Conservation (phyloP, 2,329 filamentous ascomycete genomes). For the Neofusicoccum kwambonambiense region DNA sequence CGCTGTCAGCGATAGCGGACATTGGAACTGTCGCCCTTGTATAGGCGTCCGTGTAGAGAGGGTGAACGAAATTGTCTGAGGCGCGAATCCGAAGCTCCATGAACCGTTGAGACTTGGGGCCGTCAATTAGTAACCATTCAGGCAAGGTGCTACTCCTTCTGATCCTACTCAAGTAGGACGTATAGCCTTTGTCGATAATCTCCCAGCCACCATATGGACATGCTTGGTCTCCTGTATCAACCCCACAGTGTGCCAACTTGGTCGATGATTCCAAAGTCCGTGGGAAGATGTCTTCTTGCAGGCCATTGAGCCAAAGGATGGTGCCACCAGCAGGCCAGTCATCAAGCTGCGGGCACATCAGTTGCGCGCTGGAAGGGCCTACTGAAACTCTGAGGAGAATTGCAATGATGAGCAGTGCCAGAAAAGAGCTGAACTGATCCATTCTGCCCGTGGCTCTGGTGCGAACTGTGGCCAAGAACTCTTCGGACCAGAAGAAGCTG, state of each 20-base stretch:
- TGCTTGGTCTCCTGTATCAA: slow-evolving; percentile 17
- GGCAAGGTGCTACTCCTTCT: neutral
- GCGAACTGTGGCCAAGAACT: slow-evolving; percentile 23
- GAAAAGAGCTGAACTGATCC: neutral
- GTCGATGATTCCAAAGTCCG: neutral
- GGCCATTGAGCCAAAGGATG: slow-evolving; percentile 1
- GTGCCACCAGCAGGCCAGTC: slow-evolving; percentile 7
- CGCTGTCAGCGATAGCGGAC: slow-evolving; percentile 15
- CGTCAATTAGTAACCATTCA: neutral
- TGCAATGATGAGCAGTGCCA: slow-evolving; percentile 20
- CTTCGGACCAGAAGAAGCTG: slow-evolving; percentile 26
- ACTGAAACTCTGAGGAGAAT: slow-evolving; percentile 24
- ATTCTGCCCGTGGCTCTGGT: neutral
- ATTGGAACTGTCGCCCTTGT: slow-evolving; percentile 16
- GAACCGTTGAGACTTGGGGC: neutral
- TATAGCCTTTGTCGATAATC: slow-evolving; percentile 14
- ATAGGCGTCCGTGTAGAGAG: neutral
- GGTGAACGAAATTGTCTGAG: neutral
- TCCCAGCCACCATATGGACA: slow-evolving; percentile 21
- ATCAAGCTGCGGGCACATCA: neutral
- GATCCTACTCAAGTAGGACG: neutral
- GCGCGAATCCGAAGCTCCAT: neutral
- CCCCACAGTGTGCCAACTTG: slow-evolving; percentile 9
- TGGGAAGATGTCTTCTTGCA: neutral
- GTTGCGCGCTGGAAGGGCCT: slow-evolving; percentile 14